Percentiles rank a stretch among this genome's conserved stretches.
Conservation (phyloP, 1,284 basidiomycete species). For the Marasmius sp. region DNA sequence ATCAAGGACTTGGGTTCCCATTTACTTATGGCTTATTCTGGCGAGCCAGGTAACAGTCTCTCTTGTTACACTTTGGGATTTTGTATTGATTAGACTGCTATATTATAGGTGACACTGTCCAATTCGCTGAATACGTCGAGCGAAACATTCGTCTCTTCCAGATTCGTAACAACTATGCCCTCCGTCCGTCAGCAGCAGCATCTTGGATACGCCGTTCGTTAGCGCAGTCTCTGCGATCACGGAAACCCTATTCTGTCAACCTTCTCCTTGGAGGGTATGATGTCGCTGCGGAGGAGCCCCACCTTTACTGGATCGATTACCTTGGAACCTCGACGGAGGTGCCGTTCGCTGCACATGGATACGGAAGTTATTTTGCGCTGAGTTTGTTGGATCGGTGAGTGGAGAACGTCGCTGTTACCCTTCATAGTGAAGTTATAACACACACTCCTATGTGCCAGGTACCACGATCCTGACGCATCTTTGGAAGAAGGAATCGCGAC, state of each 20-base stretch:
- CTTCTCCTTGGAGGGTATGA: slow-evolving; percentile 94
- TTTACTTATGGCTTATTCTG: slow-evolving; percentile 93
- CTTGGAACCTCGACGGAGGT: slow-evolving; percentile 88
- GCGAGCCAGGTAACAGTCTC: slow-evolving; percentile 76
- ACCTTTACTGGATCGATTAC: slow-evolving; percentile 96
- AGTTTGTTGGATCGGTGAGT: slow-evolving; percentile 88
- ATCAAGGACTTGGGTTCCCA: slow-evolving; percentile 91
- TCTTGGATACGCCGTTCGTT: slow-evolving; percentile 93
- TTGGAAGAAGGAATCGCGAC: slow-evolving; percentile 86
- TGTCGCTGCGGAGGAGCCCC: slow-evolving; percentile 60
- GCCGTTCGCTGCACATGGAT: slow-evolving; percentile 95
- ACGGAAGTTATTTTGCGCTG: slow-evolving; percentile 91
- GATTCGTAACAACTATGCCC: slow-evolving; percentile 89
- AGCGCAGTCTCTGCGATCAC: slow-evolving; percentile 87
- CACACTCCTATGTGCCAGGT: slow-evolving; percentile 40
- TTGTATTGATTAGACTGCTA: not conserved
- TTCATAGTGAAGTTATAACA: not conserved
- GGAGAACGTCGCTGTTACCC: not conserved
- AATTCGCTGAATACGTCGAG: slow-evolving; percentile 96
- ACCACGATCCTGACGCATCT: slow-evolving; percentile 81
- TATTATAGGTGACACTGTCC: slow-evolving; percentile 84
- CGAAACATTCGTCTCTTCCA: slow-evolving; percentile 95
- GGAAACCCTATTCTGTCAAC: slow-evolving; percentile 90
- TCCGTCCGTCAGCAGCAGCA: slow-evolving; percentile 88
- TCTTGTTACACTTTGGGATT: slow-evolving; percentile 1